Percentiles rank a stretch among this genome's conserved stretches.
Evolutionary conservation across 2,329 filamentous ascomycete species (phyloP).

Genomic region (Coniella vitis): DNA sequence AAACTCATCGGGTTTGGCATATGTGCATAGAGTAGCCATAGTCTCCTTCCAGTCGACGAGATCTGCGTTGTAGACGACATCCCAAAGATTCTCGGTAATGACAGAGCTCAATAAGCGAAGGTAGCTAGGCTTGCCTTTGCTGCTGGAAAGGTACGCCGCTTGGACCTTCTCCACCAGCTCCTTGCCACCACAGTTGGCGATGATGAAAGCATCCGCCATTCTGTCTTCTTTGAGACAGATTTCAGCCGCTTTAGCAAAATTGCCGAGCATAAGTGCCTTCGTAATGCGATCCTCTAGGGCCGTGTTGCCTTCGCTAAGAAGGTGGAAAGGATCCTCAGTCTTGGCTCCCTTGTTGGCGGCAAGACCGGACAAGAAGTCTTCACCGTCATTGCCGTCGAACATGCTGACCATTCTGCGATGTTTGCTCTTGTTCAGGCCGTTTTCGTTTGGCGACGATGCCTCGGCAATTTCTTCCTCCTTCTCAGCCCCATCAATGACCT

Average conservation of each 20-base stretch:
- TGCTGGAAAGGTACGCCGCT: constrained; percentile 78
- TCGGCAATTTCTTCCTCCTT: constrained; percentile 21
- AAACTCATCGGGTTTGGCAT: constrained; percentile 85
- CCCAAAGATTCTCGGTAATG: constrained; percentile 95
- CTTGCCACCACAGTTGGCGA: constrained; percentile 93
- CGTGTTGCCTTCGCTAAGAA: constrained; percentile 79
- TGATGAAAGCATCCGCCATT: constrained; percentile 94
- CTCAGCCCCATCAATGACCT: constrained; percentile 36
- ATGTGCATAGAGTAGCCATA: constrained; percentile 93
- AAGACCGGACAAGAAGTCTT: constrained; percentile 81
- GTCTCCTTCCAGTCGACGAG: constrained; percentile 93
- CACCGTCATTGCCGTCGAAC: constrained; percentile 70
- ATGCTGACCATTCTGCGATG: constrained; percentile 68
- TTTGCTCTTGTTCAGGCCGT: constrained; percentile 29
- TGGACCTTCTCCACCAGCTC: constrained; percentile 92
- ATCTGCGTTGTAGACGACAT: constrained; percentile 94
- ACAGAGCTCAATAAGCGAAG: constrained; percentile 84
- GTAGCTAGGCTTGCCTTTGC: constrained; percentile 81
- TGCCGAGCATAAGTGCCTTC: constrained; percentile 77
- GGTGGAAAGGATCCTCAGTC: constrained; percentile 88
- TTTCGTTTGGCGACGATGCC: constrained; percentile 11
- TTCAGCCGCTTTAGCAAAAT: constrained; percentile 85
- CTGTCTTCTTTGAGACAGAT: constrained; percentile 83
- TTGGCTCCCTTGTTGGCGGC: constrained; percentile 85
- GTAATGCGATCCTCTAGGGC: constrained; percentile 82